Evolutionary conservation across 768 basidiomycete genomes (phyloP).

Genomic region (Tephrocybe sp.): DNA sequence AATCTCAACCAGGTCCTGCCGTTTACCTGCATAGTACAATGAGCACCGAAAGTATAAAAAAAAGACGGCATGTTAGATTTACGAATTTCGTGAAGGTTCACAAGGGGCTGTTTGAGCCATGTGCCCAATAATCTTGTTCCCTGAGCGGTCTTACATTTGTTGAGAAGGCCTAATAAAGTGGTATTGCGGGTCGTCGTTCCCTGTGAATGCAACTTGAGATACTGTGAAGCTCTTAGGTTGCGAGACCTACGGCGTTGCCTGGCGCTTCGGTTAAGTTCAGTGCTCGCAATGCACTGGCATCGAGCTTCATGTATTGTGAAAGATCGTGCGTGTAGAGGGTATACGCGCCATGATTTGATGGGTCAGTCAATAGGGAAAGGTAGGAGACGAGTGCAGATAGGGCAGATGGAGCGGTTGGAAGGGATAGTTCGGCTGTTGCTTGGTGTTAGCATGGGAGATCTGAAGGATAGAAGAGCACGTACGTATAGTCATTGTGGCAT

Average conservation of each 20-base stretch:
- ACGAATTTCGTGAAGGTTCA: constrained; percentile 94
- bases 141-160: constrained; percentile 96
- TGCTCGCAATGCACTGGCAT: constrained; percentile 91
- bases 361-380: constrained; percentile 75
- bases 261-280: constrained; percentile 80
- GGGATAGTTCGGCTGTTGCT: constrained; percentile 68
- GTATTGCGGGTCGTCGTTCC: constrained; percentile 74
- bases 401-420: constrained; percentile 78
- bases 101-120: constrained; percentile 95
- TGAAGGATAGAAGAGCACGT: constrained; percentile 22
- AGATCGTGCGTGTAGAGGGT: constrained; percentile 86
- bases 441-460: not conserved
- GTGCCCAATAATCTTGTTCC: constrained; percentile 83
- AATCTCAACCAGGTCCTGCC: constrained; percentile 85
- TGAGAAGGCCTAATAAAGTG: constrained; percentile 85
- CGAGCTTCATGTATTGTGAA: constrained; percentile 92
- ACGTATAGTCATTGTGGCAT: constrained; percentile 57
- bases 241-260: constrained; percentile 47
- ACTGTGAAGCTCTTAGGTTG: not conserved
- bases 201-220: constrained; percentile 25
- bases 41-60: not conserved
- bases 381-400: constrained; percentile 82
- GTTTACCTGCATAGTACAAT: constrained; percentile 51
- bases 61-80: constrained; percentile 28
- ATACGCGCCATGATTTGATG: constrained; percentile 78